Base-by-base conservation (phyloP, 371 early-diverging fungal genomes). In the Haplosporangium sp. region DNA sequence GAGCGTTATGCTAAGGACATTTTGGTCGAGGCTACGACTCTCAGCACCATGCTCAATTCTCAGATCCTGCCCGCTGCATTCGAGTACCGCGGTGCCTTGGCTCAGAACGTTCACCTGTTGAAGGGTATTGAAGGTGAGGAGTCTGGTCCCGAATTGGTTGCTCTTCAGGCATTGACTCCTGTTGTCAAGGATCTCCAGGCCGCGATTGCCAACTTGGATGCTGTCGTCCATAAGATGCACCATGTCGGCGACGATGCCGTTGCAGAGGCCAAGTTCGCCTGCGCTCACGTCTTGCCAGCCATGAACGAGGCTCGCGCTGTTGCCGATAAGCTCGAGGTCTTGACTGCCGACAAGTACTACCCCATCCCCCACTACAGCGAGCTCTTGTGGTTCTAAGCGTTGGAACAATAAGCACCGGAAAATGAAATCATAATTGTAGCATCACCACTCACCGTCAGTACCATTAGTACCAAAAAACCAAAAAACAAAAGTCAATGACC, bases 1-100 rank as follows among this genome's bases (percentile, higher is more conserved):
- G 98, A 99, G 86, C 95, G 94, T 81, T 98, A 97, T 82, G 86
- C 92, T 85, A 99, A 99, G 91, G 97, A 97, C 82, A 77, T 97
- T 41, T 75, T 94, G 63, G 95, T 97, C 76, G 98, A 99, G 87
- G 95, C 93, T 70, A 91, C 92, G 82, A 96, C 98, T 14, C 86
- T 99, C 77, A 76, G 89, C 55, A 85, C 88, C 63, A 89, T 99
- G 86, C 82, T 95, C 41, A 81, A 82, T 54, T 93, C 92, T 74
- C 90, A 91, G 75, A 92, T 99, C 56, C 84, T 98, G 74, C 98
- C 98, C 51, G 92, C 95, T 47, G 93, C 92, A 45, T 94, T 89
- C 69, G 82, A 90, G 62, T 96, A 95, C 92, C 93, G 97, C 81
- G 93, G 91, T 83, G 84, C 87, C 29, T 81, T 97, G 50, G 94